Evolutionary conservation across 2,329 filamentous ascomycete species (phyloP).

Genomic region (Penicillium sp.): DNA sequence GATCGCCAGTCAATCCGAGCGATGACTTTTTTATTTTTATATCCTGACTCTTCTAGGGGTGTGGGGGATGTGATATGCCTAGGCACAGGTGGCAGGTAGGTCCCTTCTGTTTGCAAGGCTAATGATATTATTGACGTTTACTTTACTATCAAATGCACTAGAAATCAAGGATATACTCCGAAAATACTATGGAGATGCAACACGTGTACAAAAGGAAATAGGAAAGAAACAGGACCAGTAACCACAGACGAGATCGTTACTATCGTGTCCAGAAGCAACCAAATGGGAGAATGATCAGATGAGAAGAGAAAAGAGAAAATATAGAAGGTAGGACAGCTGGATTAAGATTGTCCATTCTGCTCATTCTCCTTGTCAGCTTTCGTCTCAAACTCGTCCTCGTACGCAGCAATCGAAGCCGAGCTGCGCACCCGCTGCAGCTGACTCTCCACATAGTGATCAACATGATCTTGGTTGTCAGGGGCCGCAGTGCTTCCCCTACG

Average conservation of each 20-base stretch:
- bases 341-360: constrained; percentile 6
- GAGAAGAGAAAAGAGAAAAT: neutral
- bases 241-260: neutral
- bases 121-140: neutral
- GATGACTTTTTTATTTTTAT: neutral
- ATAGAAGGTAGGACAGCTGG: neutral
- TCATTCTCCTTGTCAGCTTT: constrained; percentile 48
- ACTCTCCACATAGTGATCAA: constrained; percentile 78
- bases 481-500: constrained; percentile 38
- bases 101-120: neutral
- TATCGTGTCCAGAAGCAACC: neutral
- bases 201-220: neutral
- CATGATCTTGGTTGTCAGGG: constrained; percentile 61
- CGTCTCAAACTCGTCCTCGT: constrained; percentile 64
- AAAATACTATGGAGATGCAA: constrained; percentile 5
- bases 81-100: neutral
- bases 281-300: neutral
- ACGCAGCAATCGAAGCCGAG: constrained; percentile 51
- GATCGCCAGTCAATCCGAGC: neutral
- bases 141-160: constrained; percentile 2
- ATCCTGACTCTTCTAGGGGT: neutral
- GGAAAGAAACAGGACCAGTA: neutral
- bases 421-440: constrained; percentile 73
- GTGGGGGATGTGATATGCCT: neutral
- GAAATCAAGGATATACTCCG: constrained; percentile 1